A percentile compares a stretch with the other conserved stretches of the same genome.
Evolutionary conservation across 139 green algal species (phyloP).

Genomic region (Picochlorum sp.): DNA sequence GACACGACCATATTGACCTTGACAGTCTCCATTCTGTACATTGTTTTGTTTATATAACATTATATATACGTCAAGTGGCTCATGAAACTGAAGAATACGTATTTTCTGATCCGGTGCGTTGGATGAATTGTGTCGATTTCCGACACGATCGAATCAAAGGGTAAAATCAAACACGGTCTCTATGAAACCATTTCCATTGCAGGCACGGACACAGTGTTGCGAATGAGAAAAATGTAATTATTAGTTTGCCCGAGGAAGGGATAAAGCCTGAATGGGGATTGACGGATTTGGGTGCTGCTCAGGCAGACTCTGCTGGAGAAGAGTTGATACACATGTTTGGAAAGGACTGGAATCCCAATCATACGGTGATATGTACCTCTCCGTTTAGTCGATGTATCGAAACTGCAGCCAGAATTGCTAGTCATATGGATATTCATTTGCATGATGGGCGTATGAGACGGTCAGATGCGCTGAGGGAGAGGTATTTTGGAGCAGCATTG

Average conservation of each 20-base stretch:
- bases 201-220: neutral
- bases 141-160: conserved; percentile 28
- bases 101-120: conserved; percentile 39
- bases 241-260: conserved; percentile 32
- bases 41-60: too few species aligned
- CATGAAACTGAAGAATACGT: conserved; percentile 16
- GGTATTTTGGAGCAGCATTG: conserved; percentile 44
- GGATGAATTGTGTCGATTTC: neutral
- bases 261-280: conserved; percentile 28
- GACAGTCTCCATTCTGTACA: too few species aligned
- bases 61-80: neutral
- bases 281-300: conserved; percentile 25
- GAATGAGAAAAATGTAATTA: neutral
- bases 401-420: conserved; percentile 23
- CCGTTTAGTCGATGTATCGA: conserved; percentile 43
- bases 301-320: conserved; percentile 34
- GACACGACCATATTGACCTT: too few species aligned
- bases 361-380: conserved; percentile 12
- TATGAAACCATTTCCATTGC: neutral
- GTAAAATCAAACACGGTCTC: too few species aligned
- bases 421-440: conserved; percentile 6
- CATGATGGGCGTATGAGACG: neutral
- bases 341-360: neutral
- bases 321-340: conserved; percentile 1
- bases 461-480: conserved; percentile 32